Evolutionary conservation across 192 early-diverging fungal species (phyloP), one percentile per base, ranked within the genome.

Genomic region (Rhizoclosmatium sp.): DNA sequence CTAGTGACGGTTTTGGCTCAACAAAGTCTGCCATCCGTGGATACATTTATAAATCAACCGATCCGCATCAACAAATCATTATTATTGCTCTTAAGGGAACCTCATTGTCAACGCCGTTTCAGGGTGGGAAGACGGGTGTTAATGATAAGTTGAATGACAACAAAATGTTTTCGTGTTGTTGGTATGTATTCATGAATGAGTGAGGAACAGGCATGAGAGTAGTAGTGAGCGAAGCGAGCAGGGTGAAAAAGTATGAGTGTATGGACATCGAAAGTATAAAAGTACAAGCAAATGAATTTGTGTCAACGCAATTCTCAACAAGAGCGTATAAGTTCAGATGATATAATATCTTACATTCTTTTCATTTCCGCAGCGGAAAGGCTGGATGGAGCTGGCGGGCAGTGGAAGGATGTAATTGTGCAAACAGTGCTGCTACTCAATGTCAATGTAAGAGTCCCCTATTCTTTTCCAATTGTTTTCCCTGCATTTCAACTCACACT

Each of bases 131-230:
- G 41, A 85, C 84, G 2, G 71, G 64, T 39, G 47, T 47, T 4
- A 49, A 72, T 42, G 87, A 88, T 65, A 88, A 88, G 69, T 75
- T 80, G 31, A 87, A 87, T 59, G 96, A 98, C 87, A 99, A 98
- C 82, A 88, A 93, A 12, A 89, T 98, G 75, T 99, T 97, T 79
- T 96, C 94, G 2, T 99, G 97, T 85, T 99, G 97, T 84, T 99
- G 97, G 31, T 31, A 31, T 31, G 31, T 31, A 31, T 31, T 31
- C 31, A 31, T 31, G 31, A 31, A 31, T 31, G 31, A 31, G 31
- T 31, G 31, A 31, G 31, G 31, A 31, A 31, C 31, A 31, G 31
- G 31, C 31, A 31, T 31, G 31, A 31, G 31, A 31, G 31, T 31
- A 31, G 31, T 31, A 31, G 31, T 31, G 31, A 31, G 31, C 31